Evolutionary conservation across 768 basidiomycete species (phyloP).

Genomic region (Sarcomyxa edulis): DNA sequence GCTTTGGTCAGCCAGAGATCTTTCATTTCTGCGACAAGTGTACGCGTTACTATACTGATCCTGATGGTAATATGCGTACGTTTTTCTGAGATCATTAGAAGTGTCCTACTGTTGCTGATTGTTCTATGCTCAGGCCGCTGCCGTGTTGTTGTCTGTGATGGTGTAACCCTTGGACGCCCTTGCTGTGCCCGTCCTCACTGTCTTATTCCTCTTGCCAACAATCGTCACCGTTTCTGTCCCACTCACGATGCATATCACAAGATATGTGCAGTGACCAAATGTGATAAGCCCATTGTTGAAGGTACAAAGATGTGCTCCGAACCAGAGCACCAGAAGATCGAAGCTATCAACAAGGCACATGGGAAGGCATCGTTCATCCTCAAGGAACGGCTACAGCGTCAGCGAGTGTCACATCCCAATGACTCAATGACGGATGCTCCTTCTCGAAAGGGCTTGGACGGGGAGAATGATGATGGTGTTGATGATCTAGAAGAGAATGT

Average conservation of each 20-base stretch:
- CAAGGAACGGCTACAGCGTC: conserved; percentile 7
- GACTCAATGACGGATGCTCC: conserved; percentile 7
- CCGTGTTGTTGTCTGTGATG: conserved; percentile 9
- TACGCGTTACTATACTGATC: conserved; percentile 10
- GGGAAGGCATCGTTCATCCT: conserved; percentile 10
- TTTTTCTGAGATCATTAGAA: background rate
- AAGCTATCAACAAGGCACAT: conserved; percentile 3
- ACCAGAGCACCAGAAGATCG: conserved; percentile 8
- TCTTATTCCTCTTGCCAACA: conserved; percentile 9
- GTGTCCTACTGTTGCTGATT: background rate
- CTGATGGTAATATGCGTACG: conserved; percentile 6
- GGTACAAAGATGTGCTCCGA: conserved; percentile 6
- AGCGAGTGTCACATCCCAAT: conserved; percentile 5
- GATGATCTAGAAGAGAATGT: conserved; percentile 7
- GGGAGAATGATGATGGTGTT: background rate
- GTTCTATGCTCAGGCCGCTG: conserved; percentile 1
- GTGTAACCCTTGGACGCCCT: conserved; percentile 11
- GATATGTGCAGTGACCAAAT: conserved; percentile 11
- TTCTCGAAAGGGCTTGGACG: no score
- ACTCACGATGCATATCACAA: conserved; percentile 3
- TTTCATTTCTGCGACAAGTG: conserved; percentile 21
- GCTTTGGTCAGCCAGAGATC: conserved; percentile 19
- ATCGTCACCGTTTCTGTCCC: conserved; percentile 13
- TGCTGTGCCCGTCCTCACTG: conserved; percentile 12
- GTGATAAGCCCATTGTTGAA: conserved; percentile 5